phyloP scores from a whole-genome alignment of 306 rosid species.

The Dryas alaskensis region DNA sequence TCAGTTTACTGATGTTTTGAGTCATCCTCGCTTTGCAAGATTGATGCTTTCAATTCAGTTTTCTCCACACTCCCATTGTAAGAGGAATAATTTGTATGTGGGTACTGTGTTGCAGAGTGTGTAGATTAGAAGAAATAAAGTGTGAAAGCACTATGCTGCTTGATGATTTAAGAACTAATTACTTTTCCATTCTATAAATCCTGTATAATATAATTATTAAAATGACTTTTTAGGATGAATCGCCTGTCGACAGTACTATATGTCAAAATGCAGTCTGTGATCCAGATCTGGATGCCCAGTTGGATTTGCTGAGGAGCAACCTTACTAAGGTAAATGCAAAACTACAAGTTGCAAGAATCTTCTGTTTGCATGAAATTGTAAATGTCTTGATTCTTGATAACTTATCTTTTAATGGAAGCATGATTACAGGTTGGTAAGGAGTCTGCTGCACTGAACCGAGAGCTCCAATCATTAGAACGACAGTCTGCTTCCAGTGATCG shows the following conservation, averaged over 20 bases:
- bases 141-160: background rate
- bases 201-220: background rate
- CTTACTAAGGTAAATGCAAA: conserved; percentile 41
- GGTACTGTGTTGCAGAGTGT: background rate
- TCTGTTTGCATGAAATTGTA: conserved; percentile 14
- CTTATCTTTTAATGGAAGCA: conserved; percentile 4
- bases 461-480: conserved; percentile 57
- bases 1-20: background rate
- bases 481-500: conserved; percentile 35
- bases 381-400: background rate
- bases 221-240: conserved; percentile 46
- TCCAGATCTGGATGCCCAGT: conserved; percentile 54
- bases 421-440: conserved; percentile 59
- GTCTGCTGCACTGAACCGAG: conserved; percentile 57
- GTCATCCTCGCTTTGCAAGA: too few species aligned
- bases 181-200: background rate
- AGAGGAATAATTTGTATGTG: background rate
- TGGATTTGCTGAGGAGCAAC: conserved; percentile 63
- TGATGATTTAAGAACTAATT: background rate
- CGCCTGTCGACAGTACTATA: conserved; percentile 26
- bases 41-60: background rate
- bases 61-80: background rate
- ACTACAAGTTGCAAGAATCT: conserved; percentile 7
- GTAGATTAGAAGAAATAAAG: background rate
- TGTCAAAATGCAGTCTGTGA: conserved; percentile 33